A percentile compares a stretch with the other conserved stretches of the same genome.
phyloP scores from a whole-genome alignment of 306 rosid species.

The Cotoneaster glaucophyllus region DNA sequence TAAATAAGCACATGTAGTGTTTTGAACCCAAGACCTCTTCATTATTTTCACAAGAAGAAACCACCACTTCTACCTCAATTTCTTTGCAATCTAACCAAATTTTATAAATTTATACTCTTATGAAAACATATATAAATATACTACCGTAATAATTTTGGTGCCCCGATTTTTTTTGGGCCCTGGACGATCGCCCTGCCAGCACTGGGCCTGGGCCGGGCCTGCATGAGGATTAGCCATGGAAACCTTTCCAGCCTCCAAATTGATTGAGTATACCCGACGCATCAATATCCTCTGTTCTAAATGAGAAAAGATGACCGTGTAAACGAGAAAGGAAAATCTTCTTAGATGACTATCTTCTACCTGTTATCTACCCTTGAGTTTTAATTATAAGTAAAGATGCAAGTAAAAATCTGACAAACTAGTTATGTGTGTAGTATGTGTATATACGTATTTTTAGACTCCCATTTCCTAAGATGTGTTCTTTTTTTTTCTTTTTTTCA shows the following conservation, averaged over 20 bases:
- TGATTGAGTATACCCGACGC: constrained; percentile 65
- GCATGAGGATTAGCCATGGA: constrained; percentile 6
- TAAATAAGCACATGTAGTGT: no score
- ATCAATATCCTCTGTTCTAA: constrained; percentile 24
- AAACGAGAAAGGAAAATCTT: not conserved
- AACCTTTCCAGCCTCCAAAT: constrained; percentile 75
- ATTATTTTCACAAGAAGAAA: no score
- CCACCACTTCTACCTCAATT: no score
- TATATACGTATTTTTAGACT: not conserved
- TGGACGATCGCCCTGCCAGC: no score
- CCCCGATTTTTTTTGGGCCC: no score
- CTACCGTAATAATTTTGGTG: no score
- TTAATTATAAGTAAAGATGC: not conserved
- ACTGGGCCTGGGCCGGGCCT: no score
- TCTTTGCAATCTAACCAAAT: no score
- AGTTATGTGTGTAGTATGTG: not conserved
- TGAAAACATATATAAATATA: no score
- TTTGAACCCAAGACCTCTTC: no score
- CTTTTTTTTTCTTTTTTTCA: not conserved
- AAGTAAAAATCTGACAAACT: not conserved
- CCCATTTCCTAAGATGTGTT: not conserved
- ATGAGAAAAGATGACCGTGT: not conserved
- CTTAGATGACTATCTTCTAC: not conserved
- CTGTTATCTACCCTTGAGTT: not conserved
- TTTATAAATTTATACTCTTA: no score